These are phyloP conservation scores for Hypoxylon sp. DNA, from an alignment of 2,329 filamentous ascomycete genomes.

Conservation along the genomic window DNA sequence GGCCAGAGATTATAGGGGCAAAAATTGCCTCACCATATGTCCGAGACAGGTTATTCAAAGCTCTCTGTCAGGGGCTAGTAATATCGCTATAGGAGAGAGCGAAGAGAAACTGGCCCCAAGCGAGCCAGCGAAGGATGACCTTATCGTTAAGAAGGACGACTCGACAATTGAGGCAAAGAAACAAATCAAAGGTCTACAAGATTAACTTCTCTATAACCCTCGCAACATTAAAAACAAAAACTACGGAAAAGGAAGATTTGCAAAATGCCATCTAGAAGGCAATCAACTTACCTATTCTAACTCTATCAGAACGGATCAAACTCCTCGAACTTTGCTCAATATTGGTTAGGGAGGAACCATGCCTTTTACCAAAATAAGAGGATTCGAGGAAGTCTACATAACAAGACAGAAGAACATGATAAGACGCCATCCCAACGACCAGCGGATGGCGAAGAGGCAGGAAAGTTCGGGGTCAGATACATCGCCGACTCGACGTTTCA, in stretches of 20 bases:
- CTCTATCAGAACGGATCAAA: conserved; percentile 64
- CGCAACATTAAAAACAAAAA: conserved; percentile 63
- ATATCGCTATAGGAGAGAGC: conserved; percentile 75
- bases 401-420: background rate
- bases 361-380: conserved; percentile 52
- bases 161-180: conserved; percentile 62
- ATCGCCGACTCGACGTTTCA: background rate
- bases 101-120: conserved; percentile 51
- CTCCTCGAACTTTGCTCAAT: conserved; percentile 67
- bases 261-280: conserved; percentile 65
- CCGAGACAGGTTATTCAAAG: conserved; percentile 71
- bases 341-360: conserved; percentile 65
- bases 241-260: conserved; percentile 62
- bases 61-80: conserved; percentile 71
- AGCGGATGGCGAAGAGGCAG: background rate
- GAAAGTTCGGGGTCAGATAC: background rate
- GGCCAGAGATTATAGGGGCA: background rate
- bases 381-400: background rate
- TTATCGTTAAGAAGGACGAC: conserved; percentile 65
- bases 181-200: conserved; percentile 63
- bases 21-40: conserved; percentile 64
- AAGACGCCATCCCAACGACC: background rate
- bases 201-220: conserved; percentile 65
- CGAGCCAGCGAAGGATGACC: conserved; percentile 56
- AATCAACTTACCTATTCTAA: conserved; percentile 63